Base-by-base conservation (phyloP, 2,329 filamentous ascomycete genomes). In the Calonectria fujianensis region DNA sequence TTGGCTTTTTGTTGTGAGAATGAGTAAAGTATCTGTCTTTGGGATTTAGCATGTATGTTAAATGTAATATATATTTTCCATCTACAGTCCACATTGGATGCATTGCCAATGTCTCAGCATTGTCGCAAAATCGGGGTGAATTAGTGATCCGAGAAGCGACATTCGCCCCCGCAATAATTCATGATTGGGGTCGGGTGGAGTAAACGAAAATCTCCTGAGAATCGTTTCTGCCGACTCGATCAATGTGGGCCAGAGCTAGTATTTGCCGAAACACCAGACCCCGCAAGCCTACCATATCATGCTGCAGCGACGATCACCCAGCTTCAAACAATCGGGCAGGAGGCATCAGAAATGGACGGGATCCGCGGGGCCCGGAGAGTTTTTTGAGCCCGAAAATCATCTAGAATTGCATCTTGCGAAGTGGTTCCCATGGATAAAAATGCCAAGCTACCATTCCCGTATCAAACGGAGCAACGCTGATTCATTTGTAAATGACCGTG, bases 201-300 rank as follows among this genome's bases (percentile, higher is more conserved):
- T 48, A 48, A 48, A 45, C 41, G 16, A n/a, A 45, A n/a, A n/a
- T 20, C 9, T 7, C n/a, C 18, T 8, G n/a, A 24, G 20, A 48
- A 48, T 48, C 45, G 45, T 48, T 48, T 48, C 45, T 48, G 45
- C n/a, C 45, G 20, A 48, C 45, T 48, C 45, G 45, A 48, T 48
- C 9, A 48, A 24, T 24, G 45, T 48, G 45, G 45, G 45, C 2
- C n/a, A 48, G 11, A 9, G 20, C 20, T 13, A 48, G n/a, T 5
- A 48, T 13, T 24, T 13, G 45, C 45, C 45, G 39, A 45, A 45
- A 45, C 16, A 8, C 1, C 5, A n/a, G 39, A 45, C 16, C 8
- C 20, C n/a, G 18, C 41, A 48, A 10, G 7, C 41, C 18, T 48
- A 9, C 8, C 20, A 48, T 20, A 48, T 48, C 20, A 48, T 11